Percentiles rank a stretch among this genome's conserved stretches.
Conservation (phyloP, 2,329 filamentous ascomycete species). For the Exserohilum rostratum region DNA sequence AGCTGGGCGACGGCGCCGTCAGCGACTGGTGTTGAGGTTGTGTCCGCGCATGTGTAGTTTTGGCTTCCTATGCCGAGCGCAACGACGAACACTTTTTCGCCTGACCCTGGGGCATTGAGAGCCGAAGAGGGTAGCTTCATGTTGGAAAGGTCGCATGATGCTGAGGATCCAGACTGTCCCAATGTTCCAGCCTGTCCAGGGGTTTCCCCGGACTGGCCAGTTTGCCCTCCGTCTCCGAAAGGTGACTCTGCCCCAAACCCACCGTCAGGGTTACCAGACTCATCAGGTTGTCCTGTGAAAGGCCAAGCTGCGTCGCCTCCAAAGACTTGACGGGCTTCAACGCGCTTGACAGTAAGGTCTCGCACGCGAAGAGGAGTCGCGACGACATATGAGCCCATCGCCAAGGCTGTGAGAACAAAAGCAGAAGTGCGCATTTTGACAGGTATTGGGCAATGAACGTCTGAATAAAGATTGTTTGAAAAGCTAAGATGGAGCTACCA, state of each 20-base stretch:
- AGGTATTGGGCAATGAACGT: not conserved
- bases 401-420: conserved; percentile 24
- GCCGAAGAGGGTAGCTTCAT: conserved; percentile 35
- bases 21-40: conserved; percentile 42
- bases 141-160: conserved; percentile 32
- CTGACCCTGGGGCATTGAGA: conserved; percentile 31
- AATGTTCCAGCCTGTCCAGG: too few species aligned
- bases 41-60: conserved; percentile 55
- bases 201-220: too few species aligned
- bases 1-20: conserved; percentile 51
- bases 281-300: too few species aligned
- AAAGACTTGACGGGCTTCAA: conserved; percentile 24
- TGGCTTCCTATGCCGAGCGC: conserved; percentile 57
- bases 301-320: conserved; percentile 3
- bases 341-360: conserved; percentile 11
- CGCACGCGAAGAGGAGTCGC: conserved; percentile 26
- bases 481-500: conserved; percentile 36
- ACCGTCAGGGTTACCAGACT: too few species aligned
- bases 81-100: conserved; percentile 51
- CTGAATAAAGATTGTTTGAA: conserved; percentile 6
- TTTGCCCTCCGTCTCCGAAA: too few species aligned
- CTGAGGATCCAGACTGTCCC: too few species aligned
- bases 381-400: conserved; percentile 31
- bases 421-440: conserved; percentile 34
- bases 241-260: too few species aligned